Conservation (phyloP, 2,329 filamentous ascomycete species). For the Colletotrichum tofieldiae region DNA sequence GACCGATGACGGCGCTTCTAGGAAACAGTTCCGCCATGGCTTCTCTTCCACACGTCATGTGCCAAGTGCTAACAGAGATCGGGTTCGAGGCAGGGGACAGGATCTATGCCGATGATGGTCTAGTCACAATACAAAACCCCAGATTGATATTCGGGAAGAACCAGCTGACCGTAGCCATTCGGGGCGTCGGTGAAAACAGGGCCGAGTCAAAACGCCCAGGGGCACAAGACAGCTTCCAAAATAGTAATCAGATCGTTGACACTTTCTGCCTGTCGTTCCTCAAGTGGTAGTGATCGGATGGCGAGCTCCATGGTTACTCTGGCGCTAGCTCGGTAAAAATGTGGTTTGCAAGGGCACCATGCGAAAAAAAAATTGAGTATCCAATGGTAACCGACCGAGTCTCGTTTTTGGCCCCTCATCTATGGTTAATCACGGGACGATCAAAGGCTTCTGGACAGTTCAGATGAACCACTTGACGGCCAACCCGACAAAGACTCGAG, state of each 20-base stretch:
- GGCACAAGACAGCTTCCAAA: not conserved
- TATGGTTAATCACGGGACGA: not conserved
- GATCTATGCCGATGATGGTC: not conserved
- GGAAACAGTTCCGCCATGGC: not conserved
- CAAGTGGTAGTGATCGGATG: not conserved
- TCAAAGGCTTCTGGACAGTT: not conserved
- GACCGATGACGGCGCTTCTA: not conserved
- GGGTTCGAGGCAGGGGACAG: not conserved
- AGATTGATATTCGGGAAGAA: not conserved
- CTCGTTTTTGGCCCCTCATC: not conserved
- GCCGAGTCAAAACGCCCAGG: not conserved
- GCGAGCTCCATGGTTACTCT: not conserved
- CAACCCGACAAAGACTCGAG: not conserved
- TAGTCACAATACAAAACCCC: not conserved
- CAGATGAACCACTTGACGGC: not conserved
- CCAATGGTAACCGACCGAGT: not conserved
- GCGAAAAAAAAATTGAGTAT: no score
- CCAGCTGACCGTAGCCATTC: not conserved
- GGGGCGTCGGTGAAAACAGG: conserved; percentile 5
- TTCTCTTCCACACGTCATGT: not conserved
- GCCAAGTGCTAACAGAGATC: not conserved
- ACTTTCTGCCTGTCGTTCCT: not conserved
- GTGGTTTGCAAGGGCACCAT: not conserved
- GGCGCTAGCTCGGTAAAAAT: not conserved
- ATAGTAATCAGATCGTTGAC: not conserved